Evolutionary conservation across 2,329 filamentous ascomycete species (phyloP).

Genomic region (Cladosporium velox): DNA sequence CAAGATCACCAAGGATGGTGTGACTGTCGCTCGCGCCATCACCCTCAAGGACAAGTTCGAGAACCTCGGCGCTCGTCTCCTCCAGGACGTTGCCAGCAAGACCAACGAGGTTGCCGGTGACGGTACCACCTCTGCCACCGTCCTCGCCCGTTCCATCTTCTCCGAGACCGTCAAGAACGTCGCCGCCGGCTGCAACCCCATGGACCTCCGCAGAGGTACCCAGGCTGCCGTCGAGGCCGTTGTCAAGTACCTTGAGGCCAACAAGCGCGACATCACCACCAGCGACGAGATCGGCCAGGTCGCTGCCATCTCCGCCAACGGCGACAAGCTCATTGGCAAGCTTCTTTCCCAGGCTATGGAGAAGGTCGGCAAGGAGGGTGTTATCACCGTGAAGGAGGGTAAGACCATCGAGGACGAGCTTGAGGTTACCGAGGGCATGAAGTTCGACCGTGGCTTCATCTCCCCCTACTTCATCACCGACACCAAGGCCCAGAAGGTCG

Average conservation of each 20-base stretch:
- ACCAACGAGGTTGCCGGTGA: constrained; percentile 99
- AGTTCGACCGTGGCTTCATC: constrained; percentile 97
- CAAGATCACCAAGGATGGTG: constrained; percentile 90
- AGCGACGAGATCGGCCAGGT: constrained; percentile 97
- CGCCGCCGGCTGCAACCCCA: constrained; percentile 97
- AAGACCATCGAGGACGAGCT: constrained; percentile 98
- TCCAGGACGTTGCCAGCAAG: constrained; percentile 98
- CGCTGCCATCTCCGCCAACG: constrained; percentile 96
- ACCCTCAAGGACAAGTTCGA: constrained; percentile 98
- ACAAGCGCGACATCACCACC: constrained; percentile 98
- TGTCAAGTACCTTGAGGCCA: constrained; percentile 88
- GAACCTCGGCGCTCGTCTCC: constrained; percentile 93
- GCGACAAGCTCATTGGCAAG: constrained; percentile 90
- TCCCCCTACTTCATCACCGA: constrained; percentile 99
- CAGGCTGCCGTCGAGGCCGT: constrained; percentile 95
- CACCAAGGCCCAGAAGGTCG: constrained; percentile 96
- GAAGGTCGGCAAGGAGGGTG: constrained; percentile 99
- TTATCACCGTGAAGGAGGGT: constrained; percentile 99
- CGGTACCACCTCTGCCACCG: constrained; percentile 96
- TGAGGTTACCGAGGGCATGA: constrained; percentile 99
- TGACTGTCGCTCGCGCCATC: constrained; percentile 71
- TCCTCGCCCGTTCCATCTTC: constrained; percentile 96
- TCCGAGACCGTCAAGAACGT: constrained; percentile 99
- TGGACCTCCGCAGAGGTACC: constrained; percentile 96
- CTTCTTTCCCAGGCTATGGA: constrained; percentile 99